Base-by-base conservation (phyloP, 306 rosid genomes). In the Trifolium fragiferum region DNA sequence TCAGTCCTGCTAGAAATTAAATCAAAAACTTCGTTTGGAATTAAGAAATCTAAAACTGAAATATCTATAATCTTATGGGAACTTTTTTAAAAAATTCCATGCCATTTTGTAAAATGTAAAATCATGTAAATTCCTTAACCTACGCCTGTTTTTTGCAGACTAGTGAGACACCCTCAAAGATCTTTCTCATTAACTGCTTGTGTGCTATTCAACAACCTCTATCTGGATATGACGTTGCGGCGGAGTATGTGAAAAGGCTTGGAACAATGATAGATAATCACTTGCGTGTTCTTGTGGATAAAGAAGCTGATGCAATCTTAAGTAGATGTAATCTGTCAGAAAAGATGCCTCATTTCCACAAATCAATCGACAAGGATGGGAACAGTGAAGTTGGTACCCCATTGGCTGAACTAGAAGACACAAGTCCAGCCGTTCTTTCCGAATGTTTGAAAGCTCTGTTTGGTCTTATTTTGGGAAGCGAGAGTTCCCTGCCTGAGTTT, bases 171-270 rank as follows among this genome's bases (percentile, higher is more conserved):
- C 90, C 94, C n/a, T 91, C 96, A 18, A 89, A 91, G 88, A 91
- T 91, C 70, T 94, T 94, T 85, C 92, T 94, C 76, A 90, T 94
- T 68, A 94, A 94, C 71, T 92, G 99, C 81, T 76, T 94, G 81
- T 82, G 89, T 75, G 91, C 97, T 67, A 87, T 94, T 81, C 93
- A 89, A 80, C 93, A 90, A 84, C 96, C 99, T 54, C 79, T 94
- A 55, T 77, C 75, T 76, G 93, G 95, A 47, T 85, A 86, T 10
- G 97, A 92, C 67, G 90, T 84, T 63, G 99, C 96, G 12, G 75
- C 81, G 63, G 96, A 92, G 66, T 92, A 92, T 12, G 92, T 85
- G 80, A 85, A 87, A 82, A 90, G 84, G 70, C 96, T 94, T 18
- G 92, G 91, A 64, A 79, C 65, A 23, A 88, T 92, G 97, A 88